Evolutionary conservation across 805 yeast species (phyloP).

Genomic region (Saccharomycopsis capsularis): DNA sequence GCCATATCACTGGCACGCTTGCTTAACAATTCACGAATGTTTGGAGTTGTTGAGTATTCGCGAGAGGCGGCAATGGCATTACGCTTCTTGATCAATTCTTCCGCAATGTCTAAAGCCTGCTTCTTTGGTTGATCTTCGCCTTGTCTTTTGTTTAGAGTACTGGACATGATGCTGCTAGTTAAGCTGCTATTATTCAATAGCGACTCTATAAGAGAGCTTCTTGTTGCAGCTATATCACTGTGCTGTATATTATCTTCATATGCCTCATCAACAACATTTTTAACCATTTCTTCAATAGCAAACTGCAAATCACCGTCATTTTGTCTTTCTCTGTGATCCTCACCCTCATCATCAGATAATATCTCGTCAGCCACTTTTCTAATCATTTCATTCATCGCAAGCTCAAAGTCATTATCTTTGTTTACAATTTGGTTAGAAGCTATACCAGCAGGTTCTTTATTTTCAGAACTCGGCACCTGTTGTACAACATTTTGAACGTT

Average conservation of each 20-base stretch:
- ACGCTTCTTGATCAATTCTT: slow-evolving; percentile 4
- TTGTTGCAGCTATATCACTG: not conserved
- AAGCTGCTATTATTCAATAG: not conserved
- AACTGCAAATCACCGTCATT: slow-evolving; percentile 15
- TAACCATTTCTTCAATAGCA: slow-evolving; percentile 21
- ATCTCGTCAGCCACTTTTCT: slow-evolving; percentile 19
- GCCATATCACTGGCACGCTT: slow-evolving; percentile 9
- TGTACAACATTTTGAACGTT: slow-evolving; percentile 16
- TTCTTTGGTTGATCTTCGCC: not conserved
- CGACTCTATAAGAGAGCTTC: slow-evolving; percentile 1
- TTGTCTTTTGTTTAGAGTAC: slow-evolving; percentile 2
- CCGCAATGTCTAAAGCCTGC: not conserved
- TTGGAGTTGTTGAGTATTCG: slow-evolving; percentile 12
- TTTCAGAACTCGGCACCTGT: not conserved
- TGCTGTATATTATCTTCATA: slow-evolving; percentile 9
- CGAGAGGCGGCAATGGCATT: not conserved
- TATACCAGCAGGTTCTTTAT: not conserved
- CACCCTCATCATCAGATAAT: slow-evolving; percentile 10
- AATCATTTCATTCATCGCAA: slow-evolving; percentile 20
- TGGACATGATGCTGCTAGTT: slow-evolving; percentile 2
- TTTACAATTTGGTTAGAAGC: no score
- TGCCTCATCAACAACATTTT: slow-evolving; percentile 20
- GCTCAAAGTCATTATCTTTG: slow-evolving; percentile 14
- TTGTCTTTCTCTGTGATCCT: no score
- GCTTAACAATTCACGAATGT: slow-evolving; percentile 7